Base-by-base conservation (phyloP, 441 rosid genomes). In the Aquilaria agallochum region DNA sequence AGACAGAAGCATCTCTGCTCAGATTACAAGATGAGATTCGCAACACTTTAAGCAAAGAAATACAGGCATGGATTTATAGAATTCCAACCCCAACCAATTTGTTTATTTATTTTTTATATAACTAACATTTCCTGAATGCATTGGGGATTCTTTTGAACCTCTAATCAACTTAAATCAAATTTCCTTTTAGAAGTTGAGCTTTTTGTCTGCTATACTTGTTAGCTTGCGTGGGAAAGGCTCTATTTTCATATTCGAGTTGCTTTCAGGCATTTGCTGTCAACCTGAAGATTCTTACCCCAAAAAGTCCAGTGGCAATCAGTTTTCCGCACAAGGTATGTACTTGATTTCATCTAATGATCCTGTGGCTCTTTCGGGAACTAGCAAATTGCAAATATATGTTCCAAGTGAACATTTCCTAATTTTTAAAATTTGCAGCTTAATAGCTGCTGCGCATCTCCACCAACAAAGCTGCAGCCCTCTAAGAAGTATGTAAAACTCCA, bases 1-100 rank as follows among this genome's bases (percentile, higher is more conserved):
- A 84, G 69, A 69, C 77, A 53, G 89, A 86, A 79, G 72, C 78
- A 40, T 74, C 81, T 56, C 57, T 83, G 49, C 66, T 64, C 63
- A 86, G 73, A 59, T 68, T 79, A 60, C 82, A 79, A 72, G 78
- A 62, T 60, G 92, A 84, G 62, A 73, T 91, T 51, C 55, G 68
- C 74, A 75, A 61, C 63, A 78, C 74, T 48, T 71, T 89, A 60
- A 70, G 68, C 68, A 77, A 77, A 58, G 89, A 83, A 60, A 71
- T 75, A 63, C 83, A 87, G 95, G 97, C 76, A 78, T 30, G 73
- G 66, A 51, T 47, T 55, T 63, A 47, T 50, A 60, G 52, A 59
- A 53, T 55, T 46, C 59, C 15, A 11, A 15, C 58, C 50, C 57
- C 31, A 56, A 40, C 20, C 40, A 49, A 50, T 45, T 11, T 33